A percentile compares a stretch with the other conserved stretches of the same genome.
These are phyloP conservation scores for Diplogelasinospora grovesii DNA, from an alignment of 495 filamentous ascomycete genomes.

Conservation along the genomic window DNA sequence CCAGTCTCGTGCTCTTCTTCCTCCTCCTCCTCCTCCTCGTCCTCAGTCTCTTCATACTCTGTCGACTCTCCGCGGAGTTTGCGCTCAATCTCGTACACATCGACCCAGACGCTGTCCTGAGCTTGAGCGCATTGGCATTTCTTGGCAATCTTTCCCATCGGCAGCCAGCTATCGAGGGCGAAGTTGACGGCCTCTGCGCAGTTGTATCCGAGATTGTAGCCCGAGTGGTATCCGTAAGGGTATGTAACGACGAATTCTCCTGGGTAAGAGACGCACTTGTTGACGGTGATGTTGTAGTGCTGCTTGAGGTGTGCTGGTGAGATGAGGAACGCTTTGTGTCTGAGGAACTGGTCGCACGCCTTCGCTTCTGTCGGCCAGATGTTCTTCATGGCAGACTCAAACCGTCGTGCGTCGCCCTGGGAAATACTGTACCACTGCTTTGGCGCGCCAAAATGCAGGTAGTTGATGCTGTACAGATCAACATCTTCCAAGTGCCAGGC, in stretches of 20 bases:
- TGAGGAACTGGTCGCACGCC: conserved; percentile 90
- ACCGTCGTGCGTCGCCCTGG: conserved; percentile 86
- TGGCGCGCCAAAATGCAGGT: conserved; percentile 95
- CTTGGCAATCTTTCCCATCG: conserved; percentile 94
- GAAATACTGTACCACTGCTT: conserved; percentile 99
- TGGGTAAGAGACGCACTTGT: conserved; percentile 90
- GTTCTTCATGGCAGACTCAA: conserved; percentile 91
- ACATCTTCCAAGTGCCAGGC: conserved; percentile 99
- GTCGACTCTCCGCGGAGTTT: conserved; percentile 89
- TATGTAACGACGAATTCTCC: conserved; percentile 99
- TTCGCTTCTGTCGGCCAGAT: conserved; percentile 97
- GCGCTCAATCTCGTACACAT: conserved; percentile 89
- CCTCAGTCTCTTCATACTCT: conserved; percentile 79
- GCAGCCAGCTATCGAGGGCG: conserved; percentile 85
- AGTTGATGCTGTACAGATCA: conserved; percentile 99
- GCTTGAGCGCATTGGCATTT: conserved; percentile 85
- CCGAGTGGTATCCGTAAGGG: conserved; percentile 97
- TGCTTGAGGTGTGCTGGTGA: conserved; percentile 80
- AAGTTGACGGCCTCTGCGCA: conserved; percentile 99
- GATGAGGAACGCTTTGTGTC: conserved; percentile 98
- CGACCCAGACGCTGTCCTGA: conserved; percentile 95
- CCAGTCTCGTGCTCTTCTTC: conserved; percentile 57
- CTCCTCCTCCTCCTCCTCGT: conserved; percentile 65
- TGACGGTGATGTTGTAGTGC: conserved; percentile 89
- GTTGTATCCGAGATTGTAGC: conserved; percentile 97